Conservation (phyloP, 2,329 filamentous ascomycete species). For the Xylaria sp. region DNA sequence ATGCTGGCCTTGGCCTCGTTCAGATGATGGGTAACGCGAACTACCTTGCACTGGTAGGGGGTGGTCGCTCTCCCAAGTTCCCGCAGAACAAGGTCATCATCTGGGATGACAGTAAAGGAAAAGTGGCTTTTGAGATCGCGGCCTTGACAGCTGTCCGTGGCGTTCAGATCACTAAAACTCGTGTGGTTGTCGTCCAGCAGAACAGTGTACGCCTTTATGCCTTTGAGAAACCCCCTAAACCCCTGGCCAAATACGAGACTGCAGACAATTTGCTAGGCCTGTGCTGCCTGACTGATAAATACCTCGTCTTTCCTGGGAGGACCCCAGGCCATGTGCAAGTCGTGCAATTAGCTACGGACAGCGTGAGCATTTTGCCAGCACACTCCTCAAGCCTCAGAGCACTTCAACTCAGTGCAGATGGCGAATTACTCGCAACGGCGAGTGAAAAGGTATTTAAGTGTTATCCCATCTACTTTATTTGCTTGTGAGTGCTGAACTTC, state of each 20-base stretch:
- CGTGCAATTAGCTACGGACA: slow-evolving; percentile 79
- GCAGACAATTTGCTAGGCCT: slow-evolving; percentile 85
- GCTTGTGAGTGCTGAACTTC: slow-evolving; percentile 39
- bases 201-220: slow-evolving; percentile 85
- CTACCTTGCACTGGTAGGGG: slow-evolving; percentile 89
- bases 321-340: slow-evolving; percentile 90
- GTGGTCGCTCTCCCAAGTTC: slow-evolving; percentile 85
- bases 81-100: slow-evolving; percentile 91
- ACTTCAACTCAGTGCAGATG: slow-evolving; percentile 82
- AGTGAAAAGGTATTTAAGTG: slow-evolving; percentile 73
- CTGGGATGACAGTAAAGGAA: slow-evolving; percentile 88
- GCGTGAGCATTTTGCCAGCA: slow-evolving; percentile 92
- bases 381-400: slow-evolving; percentile 84
- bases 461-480: neutral
- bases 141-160: slow-evolving; percentile 84
- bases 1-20: slow-evolving; percentile 82
- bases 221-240: slow-evolving; percentile 77
- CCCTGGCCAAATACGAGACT: slow-evolving; percentile 83
- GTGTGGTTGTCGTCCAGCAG: slow-evolving; percentile 82
- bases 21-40: slow-evolving; percentile 90
- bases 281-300: slow-evolving; percentile 78
- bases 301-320: slow-evolving; percentile 87
- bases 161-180: slow-evolving; percentile 78
- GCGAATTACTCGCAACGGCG: slow-evolving; percentile 85
- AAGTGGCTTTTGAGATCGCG: slow-evolving; percentile 79